Evolutionary conservation across 352 stramenopile genomes (phyloP), one percentile per base, ranked within the genome.

Genomic region (Pythium phragmitis): DNA sequence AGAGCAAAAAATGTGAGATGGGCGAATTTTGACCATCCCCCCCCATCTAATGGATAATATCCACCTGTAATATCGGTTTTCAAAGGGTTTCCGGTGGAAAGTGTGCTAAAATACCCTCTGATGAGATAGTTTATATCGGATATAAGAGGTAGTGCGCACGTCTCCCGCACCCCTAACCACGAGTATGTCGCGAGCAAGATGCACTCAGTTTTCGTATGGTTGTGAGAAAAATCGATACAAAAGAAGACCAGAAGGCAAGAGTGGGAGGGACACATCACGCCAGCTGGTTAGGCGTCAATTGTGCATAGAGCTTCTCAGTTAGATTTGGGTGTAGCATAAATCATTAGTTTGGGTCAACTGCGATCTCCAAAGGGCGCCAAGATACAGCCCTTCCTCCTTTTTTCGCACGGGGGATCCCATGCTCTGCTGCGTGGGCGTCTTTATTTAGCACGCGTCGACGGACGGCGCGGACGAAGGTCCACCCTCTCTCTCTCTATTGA

Each of bases 11-110:
- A 30, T 11, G 37, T 4, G 37, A 28, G 45, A 50, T 50, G 21
- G 17, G 45, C 17, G 45, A 4, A 21, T 21, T 21, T 21, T 21
- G 21, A 21, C 21, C 21, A 8, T 19, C 36, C 7, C 13, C 36
- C 13, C 36, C 36, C 36, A 13, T 13, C 7, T 13, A 41, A 13
- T 42, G 13, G 60, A 61, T 67, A 57, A 56, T 61, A 67, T 67
- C 43, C 21, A 42, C 19, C 2, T 34, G 26, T 2, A n/a, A 36
- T 57, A 67, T 67, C 14, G 6, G 48, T 55, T 23, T 43, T 13
- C 21, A 1, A 53, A 49, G 48, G 4, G 2, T 45, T 16, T 5
- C 0, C 11, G 16, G 34, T 3, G 28, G 14, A 30, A 2, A 47
- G 30, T 33, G 17, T 7, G 1, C 42, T 8, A 5, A 28, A 9